Evolutionary conservation across 192 early-diverging fungal species (phyloP).

Genomic region (Rhizoclosmatium sp.): DNA sequence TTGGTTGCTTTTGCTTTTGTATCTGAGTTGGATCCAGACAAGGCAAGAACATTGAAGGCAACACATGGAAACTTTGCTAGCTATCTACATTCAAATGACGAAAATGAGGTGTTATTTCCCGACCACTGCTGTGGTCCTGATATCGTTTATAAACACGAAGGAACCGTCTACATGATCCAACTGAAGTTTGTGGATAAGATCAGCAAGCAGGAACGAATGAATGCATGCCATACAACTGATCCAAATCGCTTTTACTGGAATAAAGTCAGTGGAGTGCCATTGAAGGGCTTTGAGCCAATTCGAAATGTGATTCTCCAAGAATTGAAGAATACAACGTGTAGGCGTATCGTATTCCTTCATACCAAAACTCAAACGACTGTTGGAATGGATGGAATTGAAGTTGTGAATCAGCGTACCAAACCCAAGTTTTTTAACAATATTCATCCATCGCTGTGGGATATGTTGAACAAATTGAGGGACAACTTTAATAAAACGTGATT

Average conservation of each 20-base stretch:
- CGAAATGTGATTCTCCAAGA: slow-evolving; percentile 15
- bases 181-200: slow-evolving; percentile 45
- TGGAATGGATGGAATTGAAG: slow-evolving; percentile 26
- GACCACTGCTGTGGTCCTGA: slow-evolving; percentile 48
- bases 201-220: slow-evolving; percentile 39
- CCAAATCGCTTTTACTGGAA: slow-evolving; percentile 43
- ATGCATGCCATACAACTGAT: slow-evolving; percentile 47
- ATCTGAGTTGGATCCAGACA: slow-evolving; percentile 19
- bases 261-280: slow-evolving; percentile 9
- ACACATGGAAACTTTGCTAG: background rate
- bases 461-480: slow-evolving; percentile 38
- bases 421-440: slow-evolving; percentile 43
- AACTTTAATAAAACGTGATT: background rate
- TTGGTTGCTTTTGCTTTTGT: slow-evolving; percentile 47
- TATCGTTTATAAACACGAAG: slow-evolving; percentile 44
- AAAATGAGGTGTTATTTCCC: slow-evolving; percentile 39
- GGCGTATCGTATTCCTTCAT: slow-evolving; percentile 42
- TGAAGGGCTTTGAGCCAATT: slow-evolving; percentile 36
- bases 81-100: slow-evolving; percentile 32
- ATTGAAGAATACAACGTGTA: slow-evolving; percentile 15
- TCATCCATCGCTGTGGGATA: slow-evolving; percentile 36
- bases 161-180: slow-evolving; percentile 45
- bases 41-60: slow-evolving; percentile 9
- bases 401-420: slow-evolving; percentile 32
- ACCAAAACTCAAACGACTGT: slow-evolving; percentile 33